Base-by-base conservation (phyloP, 176 grass and related monocot genomes). In the Musa acuminata region DNA sequence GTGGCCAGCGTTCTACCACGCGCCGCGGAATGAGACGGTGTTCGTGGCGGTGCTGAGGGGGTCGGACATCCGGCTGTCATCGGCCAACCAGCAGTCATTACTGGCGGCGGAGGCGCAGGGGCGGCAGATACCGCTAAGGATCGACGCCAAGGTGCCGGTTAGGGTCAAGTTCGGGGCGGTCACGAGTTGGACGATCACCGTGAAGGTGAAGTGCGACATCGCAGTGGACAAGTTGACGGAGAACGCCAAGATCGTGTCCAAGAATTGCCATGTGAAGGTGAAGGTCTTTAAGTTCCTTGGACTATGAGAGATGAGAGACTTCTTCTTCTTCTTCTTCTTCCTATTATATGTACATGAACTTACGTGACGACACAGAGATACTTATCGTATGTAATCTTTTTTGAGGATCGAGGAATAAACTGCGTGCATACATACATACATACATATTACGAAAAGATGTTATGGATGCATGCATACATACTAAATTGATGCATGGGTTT, bases 1-100 rank as follows among this genome's bases (percentile, higher is more conserved):
- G 17, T 98, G 95, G 90, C 95, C 95, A 0, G 75, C 80, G 53
- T 98, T 98, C 74, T 51, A 78, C 14, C 95, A 93, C 72, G 0
- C 62, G n/a, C 72, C 90, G 35, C 35, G 73, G 73, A 99, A 99
- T 83, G 78, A 74, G n/a, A 99, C 95, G 52, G 24, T 80, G 29
- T 79, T 94, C 13, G 2, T 53, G 11, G 53, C 70, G 14, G 17
- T 77, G 22, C 57, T 93, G 62, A 13, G 1, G 1, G 88, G 90
- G 0, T 26, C 24, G 0, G 90, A 72, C 0, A 73, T 89, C 13
- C 17, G 16, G 5, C 50, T 93, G 11, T 81, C 87, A 8, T 64
- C 81, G 0, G 75, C 58, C 6, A 72, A 76, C 51, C 81, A 52
- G 9, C 0, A 0, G 23, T 49, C 14, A 9, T 72, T 94, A 23